Percentiles rank a stretch among this genome's conserved stretches.
These are phyloP conservation scores for Rhynchospora pubera DNA, from an alignment of 176 grass and related monocot species.

Conservation along the genomic window DNA sequence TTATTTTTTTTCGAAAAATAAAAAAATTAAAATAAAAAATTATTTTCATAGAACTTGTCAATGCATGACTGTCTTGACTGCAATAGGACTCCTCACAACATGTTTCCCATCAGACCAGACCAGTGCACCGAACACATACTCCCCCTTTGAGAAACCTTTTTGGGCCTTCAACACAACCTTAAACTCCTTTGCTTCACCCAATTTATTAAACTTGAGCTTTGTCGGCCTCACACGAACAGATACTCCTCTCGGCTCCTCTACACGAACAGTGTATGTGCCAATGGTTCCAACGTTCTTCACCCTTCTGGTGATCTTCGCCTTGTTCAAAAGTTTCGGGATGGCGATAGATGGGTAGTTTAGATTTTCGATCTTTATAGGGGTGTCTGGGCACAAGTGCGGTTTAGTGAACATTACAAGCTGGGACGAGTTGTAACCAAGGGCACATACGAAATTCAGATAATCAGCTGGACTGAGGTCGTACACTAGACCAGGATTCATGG, in stretches of 20 bases:
- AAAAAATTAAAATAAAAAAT: no score
- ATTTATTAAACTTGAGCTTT: slow-evolving; percentile 42
- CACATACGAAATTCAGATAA: slow-evolving; percentile 72
- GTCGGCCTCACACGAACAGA: slow-evolving; percentile 52
- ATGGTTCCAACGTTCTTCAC: slow-evolving; percentile 62
- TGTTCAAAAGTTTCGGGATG: slow-evolving; percentile 41
- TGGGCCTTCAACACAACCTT: slow-evolving; percentile 46
- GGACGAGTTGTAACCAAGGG: slow-evolving; percentile 75
- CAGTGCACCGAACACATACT: slow-evolving; percentile 67
- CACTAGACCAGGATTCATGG: slow-evolving; percentile 78
- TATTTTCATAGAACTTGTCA: neutral
- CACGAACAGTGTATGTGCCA: slow-evolving; percentile 36
- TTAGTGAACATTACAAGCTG: slow-evolving; percentile 40
- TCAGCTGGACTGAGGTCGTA: slow-evolving; percentile 52
- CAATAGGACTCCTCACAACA: slow-evolving; percentile 59
- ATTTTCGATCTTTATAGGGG: slow-evolving; percentile 33
- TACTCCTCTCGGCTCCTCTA: slow-evolving; percentile 44
- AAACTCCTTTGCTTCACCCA: slow-evolving; percentile 47
- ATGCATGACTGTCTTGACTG: slow-evolving; percentile 33
- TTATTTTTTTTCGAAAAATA: no score
- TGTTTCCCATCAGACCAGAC: slow-evolving; percentile 64
- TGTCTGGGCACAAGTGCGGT: slow-evolving; percentile 32
- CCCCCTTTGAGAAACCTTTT: slow-evolving; percentile 6
- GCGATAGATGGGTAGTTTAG: slow-evolving; percentile 86
- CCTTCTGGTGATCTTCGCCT: slow-evolving; percentile 36